phyloP scores from a whole-genome alignment of 202 grass and related monocot species.

The Musa balbisiana region DNA sequence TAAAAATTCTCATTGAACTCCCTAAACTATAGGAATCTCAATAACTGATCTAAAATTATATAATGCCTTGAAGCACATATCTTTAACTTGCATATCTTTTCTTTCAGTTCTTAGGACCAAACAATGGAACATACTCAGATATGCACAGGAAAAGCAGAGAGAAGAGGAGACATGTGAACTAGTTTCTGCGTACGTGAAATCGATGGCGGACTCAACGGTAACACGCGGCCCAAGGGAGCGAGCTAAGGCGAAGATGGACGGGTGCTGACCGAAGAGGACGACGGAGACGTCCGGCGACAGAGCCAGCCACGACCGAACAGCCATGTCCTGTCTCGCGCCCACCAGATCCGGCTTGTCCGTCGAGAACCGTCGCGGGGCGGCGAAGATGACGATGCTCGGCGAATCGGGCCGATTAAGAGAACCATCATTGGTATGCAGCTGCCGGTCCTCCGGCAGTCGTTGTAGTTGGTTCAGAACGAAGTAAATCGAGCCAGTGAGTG shows the following conservation, averaged over 20 bases:
- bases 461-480: background rate
- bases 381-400: constrained; percentile 44
- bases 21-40: background rate
- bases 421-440: background rate
- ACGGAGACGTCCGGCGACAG: constrained; percentile 47
- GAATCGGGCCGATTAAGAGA: background rate
- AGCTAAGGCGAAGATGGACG: constrained; percentile 26
- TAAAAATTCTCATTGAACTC: no score
- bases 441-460: background rate
- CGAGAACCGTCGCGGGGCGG: constrained; percentile 29
- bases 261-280: constrained; percentile 51
- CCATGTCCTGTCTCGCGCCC: constrained; percentile 49
- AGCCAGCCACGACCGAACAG: constrained; percentile 73
- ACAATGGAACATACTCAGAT: background rate
- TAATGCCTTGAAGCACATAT: background rate
- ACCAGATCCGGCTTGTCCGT: constrained; percentile 19
- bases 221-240: constrained; percentile 39
- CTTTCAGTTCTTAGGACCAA: background rate
- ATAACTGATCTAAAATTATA: no score
- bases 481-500: constrained; percentile 1
- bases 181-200: constrained; percentile 46
- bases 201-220: constrained; percentile 39
- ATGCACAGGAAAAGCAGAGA: background rate
- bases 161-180: background rate
- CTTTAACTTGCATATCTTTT: background rate